Evolutionary conservation across 805 yeast genomes (phyloP).

Genomic region (Wickerhamiella azymoides): DNA sequence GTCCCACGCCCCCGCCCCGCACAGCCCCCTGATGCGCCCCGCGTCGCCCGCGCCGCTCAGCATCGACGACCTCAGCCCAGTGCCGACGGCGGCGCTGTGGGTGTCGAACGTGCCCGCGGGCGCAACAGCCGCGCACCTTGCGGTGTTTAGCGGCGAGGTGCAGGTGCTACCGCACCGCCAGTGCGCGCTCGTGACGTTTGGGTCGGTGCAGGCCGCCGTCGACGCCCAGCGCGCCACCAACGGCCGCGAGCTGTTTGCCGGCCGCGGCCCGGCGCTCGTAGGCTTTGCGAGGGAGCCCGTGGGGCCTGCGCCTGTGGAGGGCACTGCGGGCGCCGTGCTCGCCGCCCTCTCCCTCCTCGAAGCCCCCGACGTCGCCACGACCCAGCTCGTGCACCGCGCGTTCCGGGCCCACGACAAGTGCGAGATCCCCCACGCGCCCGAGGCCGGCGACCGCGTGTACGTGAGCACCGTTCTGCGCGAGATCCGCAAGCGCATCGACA

Average conservation of each 20-base stretch:
- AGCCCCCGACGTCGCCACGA: slow-evolving; percentile 19
- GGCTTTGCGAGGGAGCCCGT: slow-evolving; percentile 80
- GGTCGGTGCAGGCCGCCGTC: slow-evolving; percentile 59
- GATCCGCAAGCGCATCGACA: slow-evolving; percentile 59
- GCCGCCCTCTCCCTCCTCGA: slow-evolving; percentile 27
- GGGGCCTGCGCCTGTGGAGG: slow-evolving; percentile 12
- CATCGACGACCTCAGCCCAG: slow-evolving; percentile 15
- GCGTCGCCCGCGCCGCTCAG: slow-evolving; percentile 8
- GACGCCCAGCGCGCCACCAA: slow-evolving; percentile 63
- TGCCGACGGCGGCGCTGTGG: slow-evolving; percentile 42
- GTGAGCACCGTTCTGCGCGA: slow-evolving; percentile 85
- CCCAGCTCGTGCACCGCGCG: slow-evolving; percentile 23
- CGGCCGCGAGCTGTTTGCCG: slow-evolving; percentile 72
- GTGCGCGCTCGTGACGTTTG: slow-evolving; percentile 58
- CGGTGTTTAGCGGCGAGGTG: slow-evolving; percentile 52
- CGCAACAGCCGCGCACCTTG: slow-evolving; percentile 40
- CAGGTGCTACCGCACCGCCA: slow-evolving; percentile 34
- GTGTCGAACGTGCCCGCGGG: slow-evolving; percentile 66
- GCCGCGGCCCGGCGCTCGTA: slow-evolving; percentile 55
- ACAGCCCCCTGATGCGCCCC: slow-evolving; percentile 13
- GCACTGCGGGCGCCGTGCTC: slow-evolving; percentile 22
- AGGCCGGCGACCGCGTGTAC: slow-evolving; percentile 50
- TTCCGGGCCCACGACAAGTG: slow-evolving; percentile 14
- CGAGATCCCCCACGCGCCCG: slow-evolving; percentile 50
- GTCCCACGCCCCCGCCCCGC: slow-evolving; percentile 13